Conservation (phyloP, 2,329 filamentous ascomycete species). For the Colletotrichum plurivorum region DNA sequence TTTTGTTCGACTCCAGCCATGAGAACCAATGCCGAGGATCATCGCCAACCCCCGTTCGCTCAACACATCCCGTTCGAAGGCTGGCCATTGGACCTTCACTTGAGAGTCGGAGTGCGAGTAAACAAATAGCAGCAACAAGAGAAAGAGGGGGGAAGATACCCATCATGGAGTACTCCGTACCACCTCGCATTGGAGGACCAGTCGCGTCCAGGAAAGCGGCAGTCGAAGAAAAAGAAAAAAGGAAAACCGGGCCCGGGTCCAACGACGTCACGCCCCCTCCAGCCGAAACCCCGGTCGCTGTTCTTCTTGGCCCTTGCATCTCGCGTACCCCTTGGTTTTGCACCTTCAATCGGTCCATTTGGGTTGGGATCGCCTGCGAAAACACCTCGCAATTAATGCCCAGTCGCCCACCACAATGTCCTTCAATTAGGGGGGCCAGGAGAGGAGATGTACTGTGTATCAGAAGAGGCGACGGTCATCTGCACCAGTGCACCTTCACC, state of each 20-base stretch:
- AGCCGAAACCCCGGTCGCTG: conserved; percentile 31
- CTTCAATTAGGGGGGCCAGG: conserved; percentile 10
- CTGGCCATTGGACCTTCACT: not conserved
- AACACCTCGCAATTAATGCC: conserved; percentile 31
- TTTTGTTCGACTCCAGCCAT: conserved; percentile 5
- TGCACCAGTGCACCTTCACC: not conserved
- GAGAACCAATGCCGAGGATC: conserved; percentile 24
- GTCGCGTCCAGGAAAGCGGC: conserved; percentile 14
- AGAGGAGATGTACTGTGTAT: not conserved
- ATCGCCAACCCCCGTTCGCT: conserved; percentile 17
- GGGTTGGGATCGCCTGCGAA: conserved; percentile 28
- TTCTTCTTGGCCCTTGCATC: conserved; percentile 39
- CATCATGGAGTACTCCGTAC: not conserved
- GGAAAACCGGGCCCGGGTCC: conserved; percentile 31
- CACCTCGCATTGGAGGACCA: conserved; percentile 5
- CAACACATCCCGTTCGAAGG: not conserved
- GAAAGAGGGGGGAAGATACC: not conserved
- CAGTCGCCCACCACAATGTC: conserved; percentile 12
- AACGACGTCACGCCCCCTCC: conserved; percentile 41
- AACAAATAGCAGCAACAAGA: not conserved
- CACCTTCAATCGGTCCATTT: conserved; percentile 32
- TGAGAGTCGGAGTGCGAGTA: not conserved
- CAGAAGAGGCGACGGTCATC: not conserved
- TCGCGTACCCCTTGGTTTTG: conserved; percentile 34
- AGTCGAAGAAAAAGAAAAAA: conserved; percentile 29